Conservation (phyloP, 768 basidiomycete species). For the Mycena kentingensis region DNA sequence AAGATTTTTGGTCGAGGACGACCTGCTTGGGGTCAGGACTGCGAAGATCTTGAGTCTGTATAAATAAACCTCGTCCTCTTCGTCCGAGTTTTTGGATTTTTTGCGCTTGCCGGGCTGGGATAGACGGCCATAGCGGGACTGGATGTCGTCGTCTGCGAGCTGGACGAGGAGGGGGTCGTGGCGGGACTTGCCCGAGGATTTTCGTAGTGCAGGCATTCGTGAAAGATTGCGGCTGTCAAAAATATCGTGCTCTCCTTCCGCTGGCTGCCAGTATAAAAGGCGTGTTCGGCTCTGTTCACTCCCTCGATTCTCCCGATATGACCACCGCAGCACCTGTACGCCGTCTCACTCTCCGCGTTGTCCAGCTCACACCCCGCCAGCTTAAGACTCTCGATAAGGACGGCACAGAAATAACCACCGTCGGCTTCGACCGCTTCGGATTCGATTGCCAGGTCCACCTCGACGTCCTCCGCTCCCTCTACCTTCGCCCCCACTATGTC, state of each 20-base stretch:
- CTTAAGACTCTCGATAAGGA: slow-evolving; percentile 71
- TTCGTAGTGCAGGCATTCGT: slow-evolving; percentile 67
- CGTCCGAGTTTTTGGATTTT: slow-evolving; percentile 51
- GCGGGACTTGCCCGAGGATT: slow-evolving; percentile 55
- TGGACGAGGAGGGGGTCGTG: slow-evolving; percentile 90
- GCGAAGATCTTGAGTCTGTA: slow-evolving; percentile 19
- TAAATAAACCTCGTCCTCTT: slow-evolving; percentile 44
- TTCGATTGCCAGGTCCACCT: slow-evolving; percentile 86
- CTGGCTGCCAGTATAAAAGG: slow-evolving; percentile 9
- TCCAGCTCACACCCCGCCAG: slow-evolving; percentile 37
- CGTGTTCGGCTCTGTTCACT: background rate
- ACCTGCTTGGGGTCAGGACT: slow-evolving; percentile 43
- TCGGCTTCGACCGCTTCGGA: slow-evolving; percentile 85
- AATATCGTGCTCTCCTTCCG: background rate
- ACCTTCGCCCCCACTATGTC: slow-evolving; percentile 81
- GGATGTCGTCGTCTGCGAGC: slow-evolving; percentile 74
- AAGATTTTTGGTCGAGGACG: slow-evolving; percentile 79
- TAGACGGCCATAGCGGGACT: slow-evolving; percentile 77
- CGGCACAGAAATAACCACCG: slow-evolving; percentile 72
- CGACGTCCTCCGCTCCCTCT: slow-evolving; percentile 82
- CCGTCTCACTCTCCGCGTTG: slow-evolving; percentile 5
- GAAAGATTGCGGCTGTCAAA: slow-evolving; percentile 17
- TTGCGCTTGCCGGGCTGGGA: slow-evolving; percentile 75
- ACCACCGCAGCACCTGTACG: slow-evolving; percentile 14
- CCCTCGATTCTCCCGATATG: slow-evolving; percentile 21